Evolutionary conservation across 306 rosid species (phyloP).

Genomic region (Fragaria iinumae): DNA sequence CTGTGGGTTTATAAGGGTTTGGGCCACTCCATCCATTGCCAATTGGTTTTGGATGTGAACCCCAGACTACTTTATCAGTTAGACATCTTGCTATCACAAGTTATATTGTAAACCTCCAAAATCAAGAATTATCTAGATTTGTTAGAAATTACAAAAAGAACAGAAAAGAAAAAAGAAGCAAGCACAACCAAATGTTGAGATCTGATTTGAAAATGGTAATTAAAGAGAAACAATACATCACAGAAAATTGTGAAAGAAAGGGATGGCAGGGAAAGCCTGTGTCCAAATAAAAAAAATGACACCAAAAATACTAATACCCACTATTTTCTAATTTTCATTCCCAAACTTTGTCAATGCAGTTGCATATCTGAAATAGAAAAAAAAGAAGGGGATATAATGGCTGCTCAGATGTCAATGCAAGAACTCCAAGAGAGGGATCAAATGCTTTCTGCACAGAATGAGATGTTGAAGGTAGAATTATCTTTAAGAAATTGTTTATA

Average conservation of each 20-base stretch:
- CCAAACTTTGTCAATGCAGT: constrained; percentile 40
- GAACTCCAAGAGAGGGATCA: constrained; percentile 79
- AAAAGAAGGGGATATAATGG: constrained; percentile 59
- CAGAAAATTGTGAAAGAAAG: not conserved
- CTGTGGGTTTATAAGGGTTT: too few relatives aligned
- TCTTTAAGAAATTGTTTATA: not conserved
- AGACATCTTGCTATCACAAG: constrained; percentile 11
- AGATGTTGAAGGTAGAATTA: constrained; percentile 70
- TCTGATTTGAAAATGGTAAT: not conserved
- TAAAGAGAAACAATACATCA: not conserved
- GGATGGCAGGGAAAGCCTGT: not conserved
- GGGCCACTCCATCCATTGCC: too few relatives aligned
- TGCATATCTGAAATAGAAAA: constrained; percentile 51
- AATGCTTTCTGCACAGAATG: constrained; percentile 82
- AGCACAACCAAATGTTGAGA: not conserved
- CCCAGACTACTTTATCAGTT: too few relatives aligned
- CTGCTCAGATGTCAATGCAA: constrained; percentile 52
- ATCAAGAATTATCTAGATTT: not conserved
- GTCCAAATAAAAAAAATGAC: not conserved
- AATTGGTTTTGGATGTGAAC: too few relatives aligned
- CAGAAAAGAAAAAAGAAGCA: not conserved
- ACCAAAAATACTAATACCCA: not conserved
- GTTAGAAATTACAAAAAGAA: not conserved
- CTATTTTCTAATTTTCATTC: constrained; percentile 10
- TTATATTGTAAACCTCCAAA: not conserved